phyloP scores from a whole-genome alignment of 163 green algal species.

The Smithsoniella earleae region DNA sequence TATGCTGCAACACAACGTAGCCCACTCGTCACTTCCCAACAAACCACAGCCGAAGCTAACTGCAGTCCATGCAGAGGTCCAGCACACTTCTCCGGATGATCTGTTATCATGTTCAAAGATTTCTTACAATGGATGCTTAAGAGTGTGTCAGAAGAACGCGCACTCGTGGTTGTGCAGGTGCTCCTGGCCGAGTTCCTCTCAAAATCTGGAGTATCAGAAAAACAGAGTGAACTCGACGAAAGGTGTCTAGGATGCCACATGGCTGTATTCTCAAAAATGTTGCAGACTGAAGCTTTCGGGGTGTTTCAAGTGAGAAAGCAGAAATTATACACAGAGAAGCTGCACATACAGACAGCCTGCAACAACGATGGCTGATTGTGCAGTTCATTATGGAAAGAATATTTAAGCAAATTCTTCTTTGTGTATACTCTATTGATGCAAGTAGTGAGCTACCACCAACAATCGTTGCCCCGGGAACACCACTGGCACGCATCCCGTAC shows the following conservation, averaged over 20 bases:
- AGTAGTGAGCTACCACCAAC: slow-evolving; percentile 9
- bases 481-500: neutral
- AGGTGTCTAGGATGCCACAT: slow-evolving; percentile 23
- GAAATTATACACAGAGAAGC: neutral
- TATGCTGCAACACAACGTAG: too few relatives aligned
- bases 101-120: too few relatives aligned
- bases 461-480: slow-evolving; percentile 3
- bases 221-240: neutral
- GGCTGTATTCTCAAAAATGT: slow-evolving; percentile 25
- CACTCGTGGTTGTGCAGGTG: neutral
- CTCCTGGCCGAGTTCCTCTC: slow-evolving; percentile 23
- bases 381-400: slow-evolving; percentile 22
- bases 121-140: too few relatives aligned
- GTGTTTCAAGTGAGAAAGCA: neutral
- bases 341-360: neutral
- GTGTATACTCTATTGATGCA: slow-evolving; percentile 6
- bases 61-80: too few relatives aligned
- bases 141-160: too few relatives aligned
- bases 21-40: too few relatives aligned
- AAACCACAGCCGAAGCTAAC: too few relatives aligned
- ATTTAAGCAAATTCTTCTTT: slow-evolving; percentile 10
- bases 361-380: neutral
- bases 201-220: neutral
- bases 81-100: too few relatives aligned
- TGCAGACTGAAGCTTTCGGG: neutral